phyloP scores from a whole-genome alignment of 2,329 filamentous ascomycete species.

The Trichoderma oligosporum region DNA sequence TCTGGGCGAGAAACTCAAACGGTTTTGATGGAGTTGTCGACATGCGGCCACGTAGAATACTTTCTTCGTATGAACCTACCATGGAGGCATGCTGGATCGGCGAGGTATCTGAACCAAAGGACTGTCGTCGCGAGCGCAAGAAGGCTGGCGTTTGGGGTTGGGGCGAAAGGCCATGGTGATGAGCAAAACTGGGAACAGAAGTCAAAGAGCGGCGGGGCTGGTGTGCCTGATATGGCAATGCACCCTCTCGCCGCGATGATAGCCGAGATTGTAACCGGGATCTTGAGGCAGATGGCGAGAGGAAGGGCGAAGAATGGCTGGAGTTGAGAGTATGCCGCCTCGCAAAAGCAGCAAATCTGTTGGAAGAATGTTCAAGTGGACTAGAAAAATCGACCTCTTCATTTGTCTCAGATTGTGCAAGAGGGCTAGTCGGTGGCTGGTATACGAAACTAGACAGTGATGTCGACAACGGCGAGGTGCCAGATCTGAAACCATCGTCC shows the following conservation, averaged over 20 bases:
- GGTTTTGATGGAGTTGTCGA: constrained; percentile 92
- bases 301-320: constrained; percentile 46
- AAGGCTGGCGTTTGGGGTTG: constrained; percentile 44
- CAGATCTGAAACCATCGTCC: constrained; percentile 39
- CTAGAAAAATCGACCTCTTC: constrained; percentile 62
- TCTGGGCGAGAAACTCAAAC: constrained; percentile 88
- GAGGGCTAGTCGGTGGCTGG: constrained; percentile 83
- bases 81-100: constrained; percentile 86
- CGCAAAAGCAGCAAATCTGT: constrained; percentile 35
- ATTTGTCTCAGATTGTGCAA: constrained; percentile 85
- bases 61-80: constrained; percentile 98
- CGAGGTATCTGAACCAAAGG: constrained; percentile 68
- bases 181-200: constrained; percentile 46
- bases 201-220: constrained; percentile 73
- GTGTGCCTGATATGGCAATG: constrained; percentile 69
- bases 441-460: constrained; percentile 78
- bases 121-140: constrained; percentile 60
- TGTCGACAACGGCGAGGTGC: constrained; percentile 62
- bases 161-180: constrained; percentile 42
- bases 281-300: constrained; percentile 36
- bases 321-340: constrained; percentile 72
- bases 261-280: constrained; percentile 26
- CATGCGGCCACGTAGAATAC: constrained; percentile 91
- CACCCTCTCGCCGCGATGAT: constrained; percentile 52
- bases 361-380: constrained; percentile 43